Evolutionary conservation across 73 alveolate species (phyloP), one percentile per base, ranked within the genome.

Genomic region (Diophrys sp.): DNA sequence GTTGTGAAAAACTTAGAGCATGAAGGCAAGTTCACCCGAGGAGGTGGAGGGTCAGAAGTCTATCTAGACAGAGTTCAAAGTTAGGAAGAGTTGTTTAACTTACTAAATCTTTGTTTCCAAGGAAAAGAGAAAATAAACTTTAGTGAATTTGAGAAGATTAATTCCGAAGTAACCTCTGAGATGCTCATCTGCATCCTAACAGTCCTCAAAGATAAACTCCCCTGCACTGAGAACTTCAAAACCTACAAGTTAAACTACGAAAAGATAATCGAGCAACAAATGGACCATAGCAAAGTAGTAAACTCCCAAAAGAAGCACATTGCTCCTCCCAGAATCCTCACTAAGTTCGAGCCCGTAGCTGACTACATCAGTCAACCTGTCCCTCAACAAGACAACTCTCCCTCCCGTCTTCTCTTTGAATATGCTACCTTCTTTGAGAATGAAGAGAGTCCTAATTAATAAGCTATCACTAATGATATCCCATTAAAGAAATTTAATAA

Each of bases 161-260:
- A 85, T 79, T 68, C 56, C 31, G 73, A 73, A 29, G 56, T 79
- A 14, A 31, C 93, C 11, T 85, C 93, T n/a, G 93, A 85, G 30
- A 67, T 75, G 77, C 54, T 85, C 33, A 70, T 85, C 26, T 78
- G 88, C n/a, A 72, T 85, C 25, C 44, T 78, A 72, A 79, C 56
- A 26, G 55, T 82, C 62, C 67, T 85, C 23, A 78, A 76, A 26
- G 82, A 85, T 28, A 79, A 56, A 55, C 71, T 85, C 31, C 93
- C 93, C 23, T 85, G 93, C 77, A 78, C 93, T 1, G 86, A 85
- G 31, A 85, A 85, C 34, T 85, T 85, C 67, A 77, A 69, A 44
- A 56, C 78, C 31, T 85, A 79, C 73, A 70, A 56, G 31, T 56
- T 75, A 32, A 85, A 85, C 71, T 85, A 85, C 44, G 88, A 85